Percentiles rank a stretch among this genome's conserved stretches.
phyloP scores from a whole-genome alignment of 2,329 filamentous ascomycete species.

The Sarocladium brachiariae region DNA sequence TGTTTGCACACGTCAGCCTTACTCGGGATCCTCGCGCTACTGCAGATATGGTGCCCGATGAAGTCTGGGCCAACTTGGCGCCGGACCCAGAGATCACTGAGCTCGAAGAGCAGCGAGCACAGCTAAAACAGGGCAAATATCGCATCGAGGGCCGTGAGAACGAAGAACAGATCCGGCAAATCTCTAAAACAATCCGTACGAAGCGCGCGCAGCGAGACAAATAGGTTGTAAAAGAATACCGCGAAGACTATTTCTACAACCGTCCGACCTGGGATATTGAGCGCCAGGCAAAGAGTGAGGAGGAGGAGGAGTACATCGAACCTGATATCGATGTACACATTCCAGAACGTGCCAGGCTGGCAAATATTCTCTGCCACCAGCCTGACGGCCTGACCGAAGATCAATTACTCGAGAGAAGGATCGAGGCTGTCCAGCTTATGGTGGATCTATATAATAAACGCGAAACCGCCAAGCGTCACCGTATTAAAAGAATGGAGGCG shows the following conservation, averaged over 20 bases:
- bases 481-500: neutral
- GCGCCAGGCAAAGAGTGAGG: constrained; percentile 12
- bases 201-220: constrained; percentile 16
- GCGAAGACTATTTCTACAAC: constrained; percentile 22
- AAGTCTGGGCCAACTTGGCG: constrained; percentile 20
- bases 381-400: neutral
- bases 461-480: neutral
- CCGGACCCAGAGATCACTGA: constrained; percentile 20
- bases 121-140: constrained; percentile 21
- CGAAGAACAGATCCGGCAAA: constrained; percentile 18
- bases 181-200: constrained; percentile 17
- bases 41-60: constrained; percentile 22
- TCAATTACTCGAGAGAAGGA: neutral
- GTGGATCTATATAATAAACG: neutral
- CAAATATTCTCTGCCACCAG: neutral
- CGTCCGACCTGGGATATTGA: constrained; percentile 22
- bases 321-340: constrained; percentile 4
- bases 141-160: constrained; percentile 16
- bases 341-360: neutral
- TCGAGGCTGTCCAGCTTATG: neutral
- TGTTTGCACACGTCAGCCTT: constrained; percentile 20
- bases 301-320: constrained; percentile 12
- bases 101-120: constrained; percentile 15
- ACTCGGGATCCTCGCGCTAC: constrained; percentile 20
- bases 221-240: constrained; percentile 17